Evolutionary conservation across 805 yeast genomes (phyloP).

Genomic region (Starmerella bombicola): DNA sequence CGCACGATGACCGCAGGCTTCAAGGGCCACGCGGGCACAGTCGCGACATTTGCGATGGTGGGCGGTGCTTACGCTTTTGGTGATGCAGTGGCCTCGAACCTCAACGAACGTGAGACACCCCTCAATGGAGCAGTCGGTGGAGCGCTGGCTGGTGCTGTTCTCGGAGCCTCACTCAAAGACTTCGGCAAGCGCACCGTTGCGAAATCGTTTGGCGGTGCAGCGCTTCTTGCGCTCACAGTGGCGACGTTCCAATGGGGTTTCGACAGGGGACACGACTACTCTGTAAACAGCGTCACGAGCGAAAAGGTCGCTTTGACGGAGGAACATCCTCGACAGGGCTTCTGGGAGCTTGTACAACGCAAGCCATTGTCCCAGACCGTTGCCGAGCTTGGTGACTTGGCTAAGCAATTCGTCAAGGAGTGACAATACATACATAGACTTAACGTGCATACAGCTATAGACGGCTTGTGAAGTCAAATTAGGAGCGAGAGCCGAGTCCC

Average conservation of each 20-base stretch:
- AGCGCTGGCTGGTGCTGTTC: slow-evolving; percentile 35
- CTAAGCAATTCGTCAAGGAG: slow-evolving; percentile 24
- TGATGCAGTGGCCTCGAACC: slow-evolving; percentile 40
- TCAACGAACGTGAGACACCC: slow-evolving; percentile 52
- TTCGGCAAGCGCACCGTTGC: slow-evolving; percentile 26
- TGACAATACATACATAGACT: too few species aligned
- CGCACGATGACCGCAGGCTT: slow-evolving; percentile 26
- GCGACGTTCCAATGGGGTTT: slow-evolving; percentile 32
- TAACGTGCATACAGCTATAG: too few species aligned
- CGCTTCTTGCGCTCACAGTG: slow-evolving; percentile 35
- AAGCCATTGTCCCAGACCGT: slow-evolving; percentile 72
- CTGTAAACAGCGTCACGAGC: slow-evolving; percentile 22
- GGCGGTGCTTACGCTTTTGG: slow-evolving; percentile 38
- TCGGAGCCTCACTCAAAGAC: slow-evolving; percentile 29
- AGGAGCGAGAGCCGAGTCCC: too few species aligned
- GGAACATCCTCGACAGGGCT: slow-evolving; percentile 38
- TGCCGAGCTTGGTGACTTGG: slow-evolving; percentile 49
- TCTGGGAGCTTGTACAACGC: slow-evolving; percentile 73
- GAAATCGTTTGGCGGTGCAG: slow-evolving; percentile 37
- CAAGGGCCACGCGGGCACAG: slow-evolving; percentile 23
- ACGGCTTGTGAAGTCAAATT: too few species aligned
- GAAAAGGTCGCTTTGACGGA: slow-evolving; percentile 31
- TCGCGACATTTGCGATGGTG: slow-evolving; percentile 33
- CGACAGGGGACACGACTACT: slow-evolving; percentile 24
- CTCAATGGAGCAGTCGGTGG: slow-evolving; percentile 44